Conservation (phyloP, 2,329 filamentous ascomycete genomes). For the Talaromyces sp. region DNA sequence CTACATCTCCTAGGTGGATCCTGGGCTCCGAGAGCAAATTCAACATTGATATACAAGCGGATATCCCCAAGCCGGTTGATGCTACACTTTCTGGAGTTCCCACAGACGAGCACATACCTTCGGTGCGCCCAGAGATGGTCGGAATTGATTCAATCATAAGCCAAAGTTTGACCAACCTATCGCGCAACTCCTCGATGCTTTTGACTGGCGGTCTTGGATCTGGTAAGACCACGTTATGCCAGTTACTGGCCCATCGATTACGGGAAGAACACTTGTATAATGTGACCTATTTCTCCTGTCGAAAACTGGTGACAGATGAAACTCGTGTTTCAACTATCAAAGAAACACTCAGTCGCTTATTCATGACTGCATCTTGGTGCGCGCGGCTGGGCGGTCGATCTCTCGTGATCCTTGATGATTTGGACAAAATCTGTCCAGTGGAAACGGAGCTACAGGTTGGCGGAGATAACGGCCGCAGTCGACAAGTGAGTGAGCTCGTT, state of each 20-base stretch:
- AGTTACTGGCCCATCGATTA: constrained; percentile 68
- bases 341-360: constrained; percentile 75
- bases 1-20: constrained; percentile 57
- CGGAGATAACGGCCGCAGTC: constrained; percentile 86
- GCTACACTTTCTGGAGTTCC: constrained; percentile 23
- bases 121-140: constrained; percentile 60
- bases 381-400: constrained; percentile 78
- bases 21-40: constrained; percentile 70
- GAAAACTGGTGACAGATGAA: constrained; percentile 84
- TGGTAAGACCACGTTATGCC: constrained; percentile 79
- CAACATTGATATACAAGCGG: constrained; percentile 68
- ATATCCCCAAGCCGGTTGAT: constrained; percentile 61
- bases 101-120: constrained; percentile 51
- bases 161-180: constrained; percentile 68
- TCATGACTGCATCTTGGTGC: constrained; percentile 87
- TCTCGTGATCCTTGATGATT: constrained; percentile 82
- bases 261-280: constrained; percentile 71
- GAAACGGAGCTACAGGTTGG: constrained; percentile 94
- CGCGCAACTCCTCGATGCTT: constrained; percentile 81
- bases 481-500: constrained; percentile 85
- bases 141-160: constrained; percentile 75
- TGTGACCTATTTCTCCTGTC: constrained; percentile 78
- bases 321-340: constrained; percentile 85
- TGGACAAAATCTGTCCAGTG: constrained; percentile 86
- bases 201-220: constrained; percentile 84